Base-by-base conservation (phyloP, 257 asterid genomes). In the Cinchona pubescens region DNA sequence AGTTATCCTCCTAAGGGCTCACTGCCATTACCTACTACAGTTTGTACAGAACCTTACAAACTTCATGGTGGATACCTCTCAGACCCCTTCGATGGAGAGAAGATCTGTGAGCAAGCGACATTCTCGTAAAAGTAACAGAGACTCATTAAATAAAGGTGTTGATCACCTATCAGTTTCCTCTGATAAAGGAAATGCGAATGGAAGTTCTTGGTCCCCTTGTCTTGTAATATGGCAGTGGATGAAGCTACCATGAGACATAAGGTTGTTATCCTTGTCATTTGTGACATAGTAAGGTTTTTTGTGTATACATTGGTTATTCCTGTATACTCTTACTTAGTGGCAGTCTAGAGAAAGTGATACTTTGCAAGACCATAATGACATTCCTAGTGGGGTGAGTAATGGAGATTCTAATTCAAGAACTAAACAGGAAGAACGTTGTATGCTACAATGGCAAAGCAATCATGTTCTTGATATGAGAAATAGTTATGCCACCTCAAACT, bases 261-360 rank as follows among this genome's bases (percentile, higher is more conserved):
- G 87, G 89, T 85, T 73, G 45, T 67, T 40, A 70, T 46, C 69
- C 73, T 76, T 61, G 42, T 38, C 34, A 74, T 14, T 43, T 19
- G 62, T 27, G 62, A 49, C 27, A 62, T 43, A 9, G 58, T 67
- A 18, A 59, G n/a, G 23, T 67, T 25, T 38, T 62, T 64, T 69
- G 13, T 37, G 45, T 51, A 29, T 63, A 43, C 66, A 53, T 42
- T n/a, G n/a, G n/a, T n/a, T n/a, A n/a, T 46, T 8, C n/a, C 51
- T 63, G 18, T 55, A 35, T 68, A 55, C 38, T 68, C 5, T 21
- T 30, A 12, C 32, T 71, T 85, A 76, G 78, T 67, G 83, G 75
- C 95, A 90, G 96, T 77, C 75, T 78, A 81, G 78, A 62, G 80
- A 75, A 58, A 77, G 75, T 70, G 81, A 63, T 45, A 23, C 80